Evolutionary conservation across 1,284 basidiomycete species (phyloP).

Genomic region (Trichosporon sp.): DNA sequence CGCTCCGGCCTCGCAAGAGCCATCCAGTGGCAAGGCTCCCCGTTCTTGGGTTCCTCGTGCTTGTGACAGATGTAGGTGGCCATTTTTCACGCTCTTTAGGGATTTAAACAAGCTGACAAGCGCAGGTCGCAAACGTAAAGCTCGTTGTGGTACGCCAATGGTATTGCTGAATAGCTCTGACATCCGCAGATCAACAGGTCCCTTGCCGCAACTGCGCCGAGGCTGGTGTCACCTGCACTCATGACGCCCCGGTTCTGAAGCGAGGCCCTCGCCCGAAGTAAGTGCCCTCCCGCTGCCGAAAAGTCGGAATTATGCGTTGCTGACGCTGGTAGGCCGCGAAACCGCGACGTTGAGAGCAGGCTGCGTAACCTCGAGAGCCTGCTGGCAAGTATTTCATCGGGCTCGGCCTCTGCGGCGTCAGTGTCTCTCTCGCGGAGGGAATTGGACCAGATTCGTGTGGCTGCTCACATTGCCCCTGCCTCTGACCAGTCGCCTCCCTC

Average conservation of each 20-base stretch:
- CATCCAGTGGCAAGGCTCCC: constrained; percentile 22
- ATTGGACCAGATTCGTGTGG: constrained; percentile 25
- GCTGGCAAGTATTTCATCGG: constrained; percentile 26
- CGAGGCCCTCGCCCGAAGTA: constrained; percentile 32
- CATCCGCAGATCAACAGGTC: constrained; percentile 24
- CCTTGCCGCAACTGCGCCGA: constrained; percentile 31
- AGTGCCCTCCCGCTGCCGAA: too few relatives aligned
- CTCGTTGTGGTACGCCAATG: constrained; percentile 27
- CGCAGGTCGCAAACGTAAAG: constrained; percentile 31
- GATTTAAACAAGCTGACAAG: background rate
- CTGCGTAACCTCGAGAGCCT: constrained; percentile 31
- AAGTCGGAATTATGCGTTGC: constrained; percentile 17
- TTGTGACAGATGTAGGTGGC: constrained; percentile 27
- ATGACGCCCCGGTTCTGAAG: constrained; percentile 32
- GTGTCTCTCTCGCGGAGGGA: constrained; percentile 23
- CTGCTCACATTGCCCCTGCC: constrained; percentile 24
- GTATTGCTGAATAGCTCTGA: background rate
- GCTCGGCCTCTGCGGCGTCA: constrained; percentile 15
- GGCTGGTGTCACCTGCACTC: constrained; percentile 27
- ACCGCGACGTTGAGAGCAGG: constrained; percentile 26
- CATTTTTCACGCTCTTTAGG: background rate
- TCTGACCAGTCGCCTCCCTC: constrained; percentile 20
- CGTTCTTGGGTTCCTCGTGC: constrained; percentile 27
- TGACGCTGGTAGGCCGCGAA: constrained; percentile 19
- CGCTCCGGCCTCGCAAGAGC: constrained; percentile 11